Evolutionary conservation across 768 basidiomycete species (phyloP), one percentile per base, ranked within the genome.

Genomic region (Auricularia cornea): DNA sequence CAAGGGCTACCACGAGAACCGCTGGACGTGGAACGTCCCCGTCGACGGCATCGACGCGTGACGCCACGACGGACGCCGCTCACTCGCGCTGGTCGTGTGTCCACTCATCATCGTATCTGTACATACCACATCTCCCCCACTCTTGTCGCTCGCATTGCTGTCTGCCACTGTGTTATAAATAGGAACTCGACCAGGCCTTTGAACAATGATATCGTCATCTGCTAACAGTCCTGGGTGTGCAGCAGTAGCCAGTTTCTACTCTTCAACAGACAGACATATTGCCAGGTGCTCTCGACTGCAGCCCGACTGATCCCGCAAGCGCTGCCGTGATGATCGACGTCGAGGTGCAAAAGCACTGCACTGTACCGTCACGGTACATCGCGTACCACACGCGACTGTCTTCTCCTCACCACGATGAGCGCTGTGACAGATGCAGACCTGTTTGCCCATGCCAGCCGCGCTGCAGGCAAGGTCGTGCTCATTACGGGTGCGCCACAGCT

Each of bases 1-100:
- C 0, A 84, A 82, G 64, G 95, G 95, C 3, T 95, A 92, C 77
- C 73, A 86, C 48, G 94, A 97, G 60, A 90, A 85, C 11, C 77
- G 92, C 63, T 94, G 92, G 92, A 79, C 69, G 67, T 94, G 91
- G 92, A 92, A 93, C 70, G 77, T 77, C 2, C 26, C 74, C 6
- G 84, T 92, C 4, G 87, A 88, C 3, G 89, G 89, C 40, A 88
- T 90, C 67, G 88, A 89, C 10, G 54, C 54, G 44, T 23, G 44
- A 48, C 12, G 12, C 16, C 11, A 18, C 16, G n/a, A n/a, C n/a
- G n/a, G n/a, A n/a, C n/a, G n/a, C n/a, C n/a, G n/a, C n/a, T n/a
- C n/a, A n/a, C 20, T 23, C 44, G 44, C 6, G 11, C 44, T 48
- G 11, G 44, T 48, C 20, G 20, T 14, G 8, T 20, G 20, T 18